phyloP scores from a whole-genome alignment of 345 rosid species.

The Populus euphratica region DNA sequence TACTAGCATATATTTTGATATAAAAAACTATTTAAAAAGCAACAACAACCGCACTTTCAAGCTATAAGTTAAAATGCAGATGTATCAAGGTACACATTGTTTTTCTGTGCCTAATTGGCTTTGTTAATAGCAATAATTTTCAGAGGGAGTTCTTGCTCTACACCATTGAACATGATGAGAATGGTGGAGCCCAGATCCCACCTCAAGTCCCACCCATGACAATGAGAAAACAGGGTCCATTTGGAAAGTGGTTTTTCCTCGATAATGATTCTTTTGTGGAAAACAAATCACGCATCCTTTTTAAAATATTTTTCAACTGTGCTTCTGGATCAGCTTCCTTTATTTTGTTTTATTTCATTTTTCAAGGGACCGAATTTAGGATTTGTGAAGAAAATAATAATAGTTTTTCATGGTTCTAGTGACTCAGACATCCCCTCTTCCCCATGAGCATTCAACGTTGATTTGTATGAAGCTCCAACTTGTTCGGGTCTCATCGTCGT shows the following conservation, averaged over 20 bases:
- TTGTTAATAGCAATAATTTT: background rate
- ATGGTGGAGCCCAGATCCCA: background rate
- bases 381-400: no score
- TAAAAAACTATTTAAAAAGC: no score
- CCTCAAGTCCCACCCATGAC: background rate
- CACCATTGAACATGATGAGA: background rate
- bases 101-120: no score
- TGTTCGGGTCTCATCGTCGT: no score
- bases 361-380: no score
- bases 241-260: background rate
- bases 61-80: no score
- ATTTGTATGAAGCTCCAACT: no score
- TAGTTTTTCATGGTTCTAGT: no score
- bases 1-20: no score
- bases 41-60: no score
- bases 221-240: background rate
- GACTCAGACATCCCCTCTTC: rapidly evolving
- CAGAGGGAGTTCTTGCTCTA: background rate
- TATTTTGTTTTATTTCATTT: background rate
- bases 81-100: no score
- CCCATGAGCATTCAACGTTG: no score
- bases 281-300: background rate
- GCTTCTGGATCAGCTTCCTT: background rate
- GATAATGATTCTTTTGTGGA: background rate
- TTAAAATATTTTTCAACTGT: background rate